These are phyloP conservation scores for Zangia roseola DNA, from an alignment of 768 basidiomycete species.

Conservation along the genomic window DNA sequence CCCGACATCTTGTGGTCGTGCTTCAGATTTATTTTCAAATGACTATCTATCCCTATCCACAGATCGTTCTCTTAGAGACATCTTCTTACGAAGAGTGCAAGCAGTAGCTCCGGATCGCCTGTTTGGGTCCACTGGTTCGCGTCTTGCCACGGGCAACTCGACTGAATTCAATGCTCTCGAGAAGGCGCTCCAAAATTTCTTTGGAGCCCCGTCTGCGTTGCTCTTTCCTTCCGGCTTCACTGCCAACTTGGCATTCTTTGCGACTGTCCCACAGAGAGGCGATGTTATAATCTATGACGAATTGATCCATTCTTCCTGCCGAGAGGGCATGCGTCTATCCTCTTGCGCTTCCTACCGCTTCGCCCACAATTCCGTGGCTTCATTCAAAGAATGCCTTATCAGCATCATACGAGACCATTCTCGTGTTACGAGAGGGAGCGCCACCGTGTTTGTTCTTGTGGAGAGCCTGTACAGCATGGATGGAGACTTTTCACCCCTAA, in stretches of 20 bases:
- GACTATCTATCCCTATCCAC: slow-evolving; percentile 50
- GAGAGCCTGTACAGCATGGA: slow-evolving; percentile 65
- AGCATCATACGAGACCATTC: slow-evolving; percentile 22
- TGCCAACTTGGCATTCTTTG: slow-evolving; percentile 51
- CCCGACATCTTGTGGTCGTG: slow-evolving; percentile 15
- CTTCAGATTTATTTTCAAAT: slow-evolving; percentile 44
- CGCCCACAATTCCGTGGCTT: slow-evolving; percentile 44
- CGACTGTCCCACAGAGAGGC: slow-evolving; percentile 40
- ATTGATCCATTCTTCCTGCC: slow-evolving; percentile 49
- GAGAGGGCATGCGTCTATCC: slow-evolving; percentile 50
- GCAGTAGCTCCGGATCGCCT: slow-evolving; percentile 19
- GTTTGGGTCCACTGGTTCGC: slow-evolving; percentile 50
- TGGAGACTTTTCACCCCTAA: slow-evolving; percentile 51
- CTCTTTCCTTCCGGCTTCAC: slow-evolving; percentile 54
- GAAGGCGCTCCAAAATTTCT: slow-evolving; percentile 9
- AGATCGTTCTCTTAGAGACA: slow-evolving; percentile 30
- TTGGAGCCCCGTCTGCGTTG: slow-evolving; percentile 40
- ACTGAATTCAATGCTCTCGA: slow-evolving; percentile 14
- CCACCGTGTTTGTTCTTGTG: slow-evolving; percentile 46
- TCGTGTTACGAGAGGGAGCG: slow-evolving; percentile 22
- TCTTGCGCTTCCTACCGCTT: slow-evolving; percentile 34
- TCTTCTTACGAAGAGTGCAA: slow-evolving; percentile 32
- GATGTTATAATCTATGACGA: slow-evolving; percentile 56
- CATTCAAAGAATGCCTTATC: slow-evolving; percentile 32
- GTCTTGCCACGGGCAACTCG: slow-evolving; percentile 44